Evolutionary conservation across 177 flowering plant genomes (phyloP).

Genomic region (Vitis hybrid): DNA sequence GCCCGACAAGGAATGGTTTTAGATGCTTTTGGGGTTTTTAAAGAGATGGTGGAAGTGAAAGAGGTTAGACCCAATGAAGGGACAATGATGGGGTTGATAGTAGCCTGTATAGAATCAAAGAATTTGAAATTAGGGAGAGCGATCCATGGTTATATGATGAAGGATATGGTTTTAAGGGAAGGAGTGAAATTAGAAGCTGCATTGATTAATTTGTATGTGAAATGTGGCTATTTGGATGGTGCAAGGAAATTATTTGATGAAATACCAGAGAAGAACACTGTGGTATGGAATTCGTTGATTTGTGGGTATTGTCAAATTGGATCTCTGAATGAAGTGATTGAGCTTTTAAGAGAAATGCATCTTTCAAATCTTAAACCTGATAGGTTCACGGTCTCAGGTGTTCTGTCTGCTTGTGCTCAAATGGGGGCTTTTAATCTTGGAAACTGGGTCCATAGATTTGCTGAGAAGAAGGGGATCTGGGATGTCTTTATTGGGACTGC

Average conservation of each 20-base stretch:
- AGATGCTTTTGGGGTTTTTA: conserved; percentile 10
- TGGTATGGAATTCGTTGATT: conserved; percentile 38
- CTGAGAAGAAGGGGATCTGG: conserved; percentile 22
- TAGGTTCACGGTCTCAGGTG: conserved; percentile 23
- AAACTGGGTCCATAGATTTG: conserved; percentile 31
- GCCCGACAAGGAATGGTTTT: conserved; percentile 1
- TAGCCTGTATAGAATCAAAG: conserved; percentile 6
- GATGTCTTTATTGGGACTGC: conserved; percentile 27
- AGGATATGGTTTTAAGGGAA: not conserved
- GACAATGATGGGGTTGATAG: conserved; percentile 9
- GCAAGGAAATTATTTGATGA: conserved; percentile 1
- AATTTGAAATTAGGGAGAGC: conserved; percentile 5
- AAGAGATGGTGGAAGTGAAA: conserved; percentile 6
- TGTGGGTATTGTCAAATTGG: conserved; percentile 28
- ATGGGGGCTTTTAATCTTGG: conserved; percentile 32
- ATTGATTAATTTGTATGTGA: conserved; percentile 13
- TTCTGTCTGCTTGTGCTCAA: conserved; percentile 36
- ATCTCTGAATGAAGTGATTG: conserved; percentile 29
- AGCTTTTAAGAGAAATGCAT: conserved; percentile 26
- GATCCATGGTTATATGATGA: conserved; percentile 10
- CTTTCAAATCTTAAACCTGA: conserved; percentile 22
- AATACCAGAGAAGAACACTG: conserved; percentile 17
- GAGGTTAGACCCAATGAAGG: conserved; percentile 14
- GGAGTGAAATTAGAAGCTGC: conserved; percentile 7
- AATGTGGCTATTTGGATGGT: conserved; percentile 9